Base-by-base conservation (phyloP, 2,329 filamentous ascomycete species). In the Lasiodiplodia gonubiensis region DNA sequence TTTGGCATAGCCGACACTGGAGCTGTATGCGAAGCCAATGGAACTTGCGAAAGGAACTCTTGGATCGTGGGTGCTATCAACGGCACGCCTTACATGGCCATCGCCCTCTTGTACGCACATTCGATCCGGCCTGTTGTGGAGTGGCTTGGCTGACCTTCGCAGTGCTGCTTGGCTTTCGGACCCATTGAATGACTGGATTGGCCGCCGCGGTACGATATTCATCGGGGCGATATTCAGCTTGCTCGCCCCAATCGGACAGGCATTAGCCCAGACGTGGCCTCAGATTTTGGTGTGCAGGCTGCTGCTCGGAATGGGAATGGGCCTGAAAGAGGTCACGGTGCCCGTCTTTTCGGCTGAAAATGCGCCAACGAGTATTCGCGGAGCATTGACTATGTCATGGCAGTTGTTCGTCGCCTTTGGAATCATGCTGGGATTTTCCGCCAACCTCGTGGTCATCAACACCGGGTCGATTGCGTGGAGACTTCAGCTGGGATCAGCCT, bases 1-100 rank as follows among this genome's bases (percentile, higher is more conserved):
- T 88, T 88, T 59, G 80, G 81, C 18, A 83, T 90, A 63, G 85
- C 71, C 14, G 70, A 73, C 25, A 52, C 68, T 14, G 53, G 48
- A n/a, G 42, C 30, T 7, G n/a, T 52, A 10, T 66, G 64, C 39
- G 64, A 37, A 11, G 39, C 53, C 23, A 30, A 68, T 48, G 2
- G 72, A 70, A 74, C 68, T 10, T 77, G 74, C 49, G 69, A 73
- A 59, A 75, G 73, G 68, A 78, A 74, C 66, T 54, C 54, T 14
- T 74, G 72, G 73, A 69, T 75, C 33, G 71, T 75, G 4, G 73
- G 73, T 49, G 63, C 72, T 16, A 69, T 74, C 49, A 75, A 75
- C 39, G 57, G 67, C 18, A 53, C 52, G 11, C 66, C 59, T 3
- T 72, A 72, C 48, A 68, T 71, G n/a, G 57, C 68, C 12, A 71